Percentiles rank a stretch among this genome's conserved stretches.
Conservation (phyloP, 2,329 filamentous ascomycete genomes). For the Epichloe coenophiala region DNA sequence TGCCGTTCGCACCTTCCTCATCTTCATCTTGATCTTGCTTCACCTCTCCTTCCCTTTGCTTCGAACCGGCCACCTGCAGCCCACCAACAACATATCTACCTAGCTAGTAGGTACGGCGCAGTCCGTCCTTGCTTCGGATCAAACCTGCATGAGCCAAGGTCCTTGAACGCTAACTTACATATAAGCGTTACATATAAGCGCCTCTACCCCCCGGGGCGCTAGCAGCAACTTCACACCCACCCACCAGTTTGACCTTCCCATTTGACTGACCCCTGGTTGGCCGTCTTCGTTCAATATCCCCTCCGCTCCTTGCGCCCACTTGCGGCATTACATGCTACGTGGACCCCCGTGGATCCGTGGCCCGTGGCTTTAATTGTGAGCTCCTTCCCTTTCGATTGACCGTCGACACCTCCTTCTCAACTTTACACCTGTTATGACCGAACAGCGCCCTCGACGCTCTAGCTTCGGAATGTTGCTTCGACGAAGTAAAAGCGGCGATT, state of each 20-base stretch:
- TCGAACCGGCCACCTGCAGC: not conserved
- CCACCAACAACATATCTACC: not conserved
- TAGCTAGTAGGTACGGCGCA: not conserved
- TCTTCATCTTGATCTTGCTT: not conserved
- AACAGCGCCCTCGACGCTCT: slow-evolving; percentile 20
- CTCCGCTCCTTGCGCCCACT: not conserved
- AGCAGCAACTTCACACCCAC: not conserved
- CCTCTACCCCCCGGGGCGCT: not conserved
- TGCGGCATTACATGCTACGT: not conserved
- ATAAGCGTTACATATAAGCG: too few relatives aligned
- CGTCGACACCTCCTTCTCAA: slow-evolving; percentile 2
- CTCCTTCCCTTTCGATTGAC: not conserved
- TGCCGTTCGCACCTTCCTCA: not conserved
- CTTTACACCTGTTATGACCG: slow-evolving; percentile 16
- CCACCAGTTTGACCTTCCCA: not conserved
- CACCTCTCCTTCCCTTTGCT: not conserved
- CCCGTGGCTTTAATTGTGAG: not conserved
- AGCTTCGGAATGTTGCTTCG: slow-evolving; percentile 49
- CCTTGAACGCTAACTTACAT: too few relatives aligned
- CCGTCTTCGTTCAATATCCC: not conserved
- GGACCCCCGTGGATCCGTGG: not conserved
- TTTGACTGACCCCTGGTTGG: not conserved
- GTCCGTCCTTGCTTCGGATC: too few relatives aligned
- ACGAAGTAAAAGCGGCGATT: slow-evolving; percentile 54
- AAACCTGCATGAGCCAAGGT: too few relatives aligned